phyloP scores from a whole-genome alignment of 352 stramenopile species.

The Phytopythium helicoides region DNA sequence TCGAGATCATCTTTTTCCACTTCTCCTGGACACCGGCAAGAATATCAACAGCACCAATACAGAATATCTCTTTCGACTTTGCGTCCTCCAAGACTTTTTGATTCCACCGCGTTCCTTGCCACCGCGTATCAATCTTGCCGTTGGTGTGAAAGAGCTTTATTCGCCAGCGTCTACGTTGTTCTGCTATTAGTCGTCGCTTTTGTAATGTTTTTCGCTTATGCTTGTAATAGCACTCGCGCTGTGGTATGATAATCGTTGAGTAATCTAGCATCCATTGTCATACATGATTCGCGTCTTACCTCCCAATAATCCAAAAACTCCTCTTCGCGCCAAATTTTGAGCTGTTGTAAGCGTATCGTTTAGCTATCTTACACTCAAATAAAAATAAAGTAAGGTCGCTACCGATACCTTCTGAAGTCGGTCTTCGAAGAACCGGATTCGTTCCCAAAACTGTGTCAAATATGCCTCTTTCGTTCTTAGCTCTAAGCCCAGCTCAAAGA shows the following conservation, averaged over 20 bases:
- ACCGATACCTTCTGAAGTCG: constrained; percentile 50
- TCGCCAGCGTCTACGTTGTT: constrained; percentile 48
- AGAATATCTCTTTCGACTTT: constrained; percentile 48
- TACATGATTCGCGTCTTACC: constrained; percentile 23
- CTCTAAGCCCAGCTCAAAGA: constrained; percentile 55
- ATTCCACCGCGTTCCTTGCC: constrained; percentile 45
- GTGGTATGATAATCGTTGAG: constrained; percentile 2
- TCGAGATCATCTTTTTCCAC: constrained; percentile 28
- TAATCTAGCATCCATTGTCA: constrained; percentile 1
- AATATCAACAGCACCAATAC: constrained; percentile 43
- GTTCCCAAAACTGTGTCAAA: constrained; percentile 26
- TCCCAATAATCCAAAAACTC: constrained; percentile 81
- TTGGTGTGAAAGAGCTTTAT: constrained; percentile 47
- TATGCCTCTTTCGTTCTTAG: constrained; percentile 58
- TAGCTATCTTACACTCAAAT: no score
- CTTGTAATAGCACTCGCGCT: constrained; percentile 63
- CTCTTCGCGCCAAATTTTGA: constrained; percentile 72
- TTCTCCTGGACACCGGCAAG: constrained; percentile 53
- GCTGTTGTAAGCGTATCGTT: no score
- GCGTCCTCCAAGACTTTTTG: constrained; percentile 44
- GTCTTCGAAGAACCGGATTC: constrained; percentile 40
- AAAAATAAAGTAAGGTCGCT: no score
- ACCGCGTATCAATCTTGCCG: constrained; percentile 61
- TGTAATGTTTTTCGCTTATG: constrained; percentile 32
- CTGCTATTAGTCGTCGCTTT: constrained; percentile 35